Evolutionary conservation across 495 filamentous ascomycete species (phyloP).

Genomic region (Aspergillus bridgeri): DNA sequence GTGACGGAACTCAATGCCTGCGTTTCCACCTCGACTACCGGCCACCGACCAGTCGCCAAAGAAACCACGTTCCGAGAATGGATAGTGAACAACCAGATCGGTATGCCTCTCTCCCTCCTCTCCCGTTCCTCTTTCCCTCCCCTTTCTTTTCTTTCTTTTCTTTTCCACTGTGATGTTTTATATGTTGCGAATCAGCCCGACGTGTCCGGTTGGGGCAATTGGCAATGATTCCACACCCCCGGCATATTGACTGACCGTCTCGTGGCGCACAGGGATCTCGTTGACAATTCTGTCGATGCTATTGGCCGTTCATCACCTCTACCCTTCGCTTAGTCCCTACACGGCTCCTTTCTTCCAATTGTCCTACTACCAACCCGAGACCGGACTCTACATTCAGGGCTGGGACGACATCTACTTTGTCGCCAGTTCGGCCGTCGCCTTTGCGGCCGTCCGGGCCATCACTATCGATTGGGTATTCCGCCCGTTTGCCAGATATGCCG

Average conservation of each 20-base stretch:
- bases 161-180: too few relatives aligned
- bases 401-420: constrained; percentile 78
- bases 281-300: constrained; percentile 75
- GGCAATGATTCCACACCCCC: neutral
- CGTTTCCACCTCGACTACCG: constrained; percentile 34
- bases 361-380: constrained; percentile 69
- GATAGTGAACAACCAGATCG: constrained; percentile 52
- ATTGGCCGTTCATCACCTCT: constrained; percentile 69
- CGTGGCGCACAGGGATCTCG: constrained; percentile 58
- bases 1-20: constrained; percentile 42
- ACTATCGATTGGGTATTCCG: constrained; percentile 81
- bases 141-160: neutral
- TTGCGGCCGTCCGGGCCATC: constrained; percentile 82
- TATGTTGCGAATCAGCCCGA: neutral
- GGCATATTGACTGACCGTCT: neutral
- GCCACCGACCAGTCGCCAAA: constrained; percentile 28
- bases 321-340: constrained; percentile 72
- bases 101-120: constrained; percentile 27
- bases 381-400: constrained; percentile 69
- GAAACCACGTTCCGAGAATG: constrained; percentile 50
- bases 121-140: neutral
- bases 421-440: constrained; percentile 71
- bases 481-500: constrained; percentile 65
- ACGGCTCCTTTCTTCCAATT: constrained; percentile 83
- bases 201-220: neutral